Percentiles rank a stretch among this genome's conserved stretches.
These are phyloP conservation scores for Globisporangium irregulare DNA, from an alignment of 352 stramenopile species.

Conservation along the genomic window DNA sequence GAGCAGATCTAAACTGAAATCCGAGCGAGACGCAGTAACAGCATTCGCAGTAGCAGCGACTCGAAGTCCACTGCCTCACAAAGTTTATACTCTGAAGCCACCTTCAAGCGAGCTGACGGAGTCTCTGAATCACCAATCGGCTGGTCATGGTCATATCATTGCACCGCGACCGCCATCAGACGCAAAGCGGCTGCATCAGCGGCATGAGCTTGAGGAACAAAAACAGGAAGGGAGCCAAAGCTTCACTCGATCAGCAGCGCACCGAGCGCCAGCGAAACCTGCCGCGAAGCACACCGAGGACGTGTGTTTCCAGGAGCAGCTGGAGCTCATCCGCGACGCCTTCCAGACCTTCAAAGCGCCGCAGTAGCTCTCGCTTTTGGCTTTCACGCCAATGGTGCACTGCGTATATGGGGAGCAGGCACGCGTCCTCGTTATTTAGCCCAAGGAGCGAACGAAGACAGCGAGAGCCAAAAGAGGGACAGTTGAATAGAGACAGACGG, in stretches of 20 bases:
- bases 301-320: slow-evolving; percentile 28
- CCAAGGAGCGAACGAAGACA: too few relatives aligned
- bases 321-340: slow-evolving; percentile 34
- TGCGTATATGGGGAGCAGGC: background rate
- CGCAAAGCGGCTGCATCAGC: too few relatives aligned
- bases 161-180: too few relatives aligned
- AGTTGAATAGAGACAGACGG: background rate
- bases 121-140: too few relatives aligned
- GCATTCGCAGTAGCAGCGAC: too few relatives aligned
- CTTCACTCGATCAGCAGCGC: background rate
- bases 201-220: background rate
- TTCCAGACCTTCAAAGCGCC: slow-evolving; percentile 21
- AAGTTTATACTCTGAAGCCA: too few relatives aligned
- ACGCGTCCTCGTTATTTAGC: background rate
- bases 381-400: background rate
- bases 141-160: too few relatives aligned
- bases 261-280: background rate
- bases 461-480: background rate
- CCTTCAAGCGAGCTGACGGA: too few relatives aligned
- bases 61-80: too few relatives aligned
- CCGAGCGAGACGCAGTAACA: background rate
- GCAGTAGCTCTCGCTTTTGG: background rate
- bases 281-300: slow-evolving; percentile 9
- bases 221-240: background rate
- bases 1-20: background rate